Conservation (phyloP, 257 asterid species). For the Perilla frutescens region DNA sequence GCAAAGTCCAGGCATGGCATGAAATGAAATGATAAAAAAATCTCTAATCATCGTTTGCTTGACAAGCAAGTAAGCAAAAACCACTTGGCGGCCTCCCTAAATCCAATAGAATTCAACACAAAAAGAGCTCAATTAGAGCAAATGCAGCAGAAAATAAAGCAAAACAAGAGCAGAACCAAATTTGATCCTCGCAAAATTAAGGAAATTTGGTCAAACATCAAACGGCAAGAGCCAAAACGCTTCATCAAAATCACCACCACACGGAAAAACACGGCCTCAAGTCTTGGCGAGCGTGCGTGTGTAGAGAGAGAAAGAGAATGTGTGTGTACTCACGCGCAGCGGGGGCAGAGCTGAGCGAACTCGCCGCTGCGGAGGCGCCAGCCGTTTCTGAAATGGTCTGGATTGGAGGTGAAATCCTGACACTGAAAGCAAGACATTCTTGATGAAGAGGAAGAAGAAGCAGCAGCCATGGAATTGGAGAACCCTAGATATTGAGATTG, state of each 20-base stretch:
- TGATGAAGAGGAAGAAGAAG: slow-evolving; percentile 32
- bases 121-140: not conserved
- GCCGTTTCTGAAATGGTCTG: slow-evolving; percentile 44
- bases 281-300: not conserved
- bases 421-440: slow-evolving; percentile 52
- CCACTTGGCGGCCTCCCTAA: slow-evolving; percentile 18
- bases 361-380: slow-evolving; percentile 63
- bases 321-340: slow-evolving; percentile 49
- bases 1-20: slow-evolving; percentile 11
- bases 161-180: not conserved
- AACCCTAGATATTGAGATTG: slow-evolving; percentile 42
- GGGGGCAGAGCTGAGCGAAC: slow-evolving; percentile 54
- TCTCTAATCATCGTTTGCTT: slow-evolving; percentile 37
- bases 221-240: slow-evolving; percentile 11
- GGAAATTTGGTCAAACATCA: slow-evolving; percentile 28
- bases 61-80: slow-evolving; percentile 47
- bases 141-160: slow-evolving; percentile 14
- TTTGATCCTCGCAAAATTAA: not conserved
- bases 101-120: not conserved
- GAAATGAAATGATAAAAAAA: not conserved
- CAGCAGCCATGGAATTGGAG: slow-evolving; percentile 38
- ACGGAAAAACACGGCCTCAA: not conserved
- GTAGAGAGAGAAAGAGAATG: not conserved
- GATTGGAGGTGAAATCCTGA: slow-evolving; percentile 36
- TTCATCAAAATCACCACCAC: not conserved